Evolutionary conservation across 2,329 filamentous ascomycete species (phyloP), one percentile per base, ranked within the genome.

Genomic region (Beauveria varroae): DNA sequence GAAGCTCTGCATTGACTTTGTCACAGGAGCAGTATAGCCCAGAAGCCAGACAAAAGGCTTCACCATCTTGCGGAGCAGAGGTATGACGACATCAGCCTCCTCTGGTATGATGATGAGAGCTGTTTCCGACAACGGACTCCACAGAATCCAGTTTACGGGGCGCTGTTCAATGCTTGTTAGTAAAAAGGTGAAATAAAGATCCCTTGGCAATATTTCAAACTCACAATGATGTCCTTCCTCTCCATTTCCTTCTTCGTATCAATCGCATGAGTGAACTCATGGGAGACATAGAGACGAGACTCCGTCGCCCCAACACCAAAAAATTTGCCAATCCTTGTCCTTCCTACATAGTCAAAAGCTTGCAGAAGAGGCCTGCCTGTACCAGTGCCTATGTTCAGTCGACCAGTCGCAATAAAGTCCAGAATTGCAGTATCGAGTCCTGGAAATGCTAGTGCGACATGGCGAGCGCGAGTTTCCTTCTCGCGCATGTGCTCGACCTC

Each of bases 101-200:
- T 89, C 86, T 0, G 85, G 82, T 30, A 82, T 84, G 1, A 89
- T 67, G 2, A 89, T 68, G 0, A 90, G 64, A 0, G 79, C 86
- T 0, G 75, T 79, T 8, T 81, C 67, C 0, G 73, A 72, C 0
- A 65, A n/a, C 0, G 65, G 65, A 62, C 79, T 82, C 79, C 81
- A 87, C 0, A 89, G 69, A 2, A 90, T 67, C 85, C 85, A 90
- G 28, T 85, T 81, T 0, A 87, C 81, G 0, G 81, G 75, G 1
- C 78, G 74, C 64, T 79, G 64, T 66, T 62, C 7, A 55, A 8
- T 2, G 47, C 18, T 67, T 2, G 4, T 34, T 62, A 62, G 68
- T 62, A 2, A 67, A 53, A 4, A 1, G 22, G 5, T 24, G 34
- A n/a, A 14, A n/a, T 12, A 1, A 6, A 26, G 0, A 18, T 43